A percentile compares a stretch with the other conserved stretches of the same genome.
phyloP scores from a whole-genome alignment of 2,329 filamentous ascomycete species.

The Cordyceps pruinosa region DNA sequence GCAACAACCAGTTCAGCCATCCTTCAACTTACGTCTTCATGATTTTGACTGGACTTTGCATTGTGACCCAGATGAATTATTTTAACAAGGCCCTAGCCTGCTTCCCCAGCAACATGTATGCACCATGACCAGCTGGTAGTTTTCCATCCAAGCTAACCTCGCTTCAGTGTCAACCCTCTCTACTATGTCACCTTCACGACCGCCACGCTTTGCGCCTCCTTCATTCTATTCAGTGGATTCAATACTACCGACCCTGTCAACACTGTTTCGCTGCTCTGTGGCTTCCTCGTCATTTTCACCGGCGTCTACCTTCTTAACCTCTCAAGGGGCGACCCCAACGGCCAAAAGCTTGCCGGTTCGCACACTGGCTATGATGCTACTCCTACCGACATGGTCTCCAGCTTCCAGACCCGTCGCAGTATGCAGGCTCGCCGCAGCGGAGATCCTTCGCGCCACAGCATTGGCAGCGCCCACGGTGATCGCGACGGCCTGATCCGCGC shows the following conservation, averaged over 20 bases:
- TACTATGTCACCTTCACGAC: slow-evolving; percentile 99
- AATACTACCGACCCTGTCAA: slow-evolving; percentile 90
- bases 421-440: slow-evolving; percentile 84
- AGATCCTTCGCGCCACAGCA: slow-evolving; percentile 55
- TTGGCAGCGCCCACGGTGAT: slow-evolving; percentile 59
- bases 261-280: slow-evolving; percentile 84
- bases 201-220: slow-evolving; percentile 86
- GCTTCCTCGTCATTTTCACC: slow-evolving; percentile 90
- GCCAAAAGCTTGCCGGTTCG: slow-evolving; percentile 57
- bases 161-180: slow-evolving; percentile 77
- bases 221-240: slow-evolving; percentile 93
- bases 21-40: slow-evolving; percentile 97
- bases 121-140: slow-evolving; percentile 19
- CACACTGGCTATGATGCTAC: slow-evolving; percentile 65
- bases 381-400: slow-evolving; percentile 85
- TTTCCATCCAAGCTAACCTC: slow-evolving; percentile 11
- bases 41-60: slow-evolving; percentile 88
- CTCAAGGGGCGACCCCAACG: slow-evolving; percentile 85
- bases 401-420: slow-evolving; percentile 80
- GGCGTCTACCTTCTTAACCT: slow-evolving; percentile 94
- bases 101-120: slow-evolving; percentile 95
- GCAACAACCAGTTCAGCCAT: slow-evolving; percentile 91
- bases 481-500: slow-evolving; percentile 78
- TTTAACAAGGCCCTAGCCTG: slow-evolving; percentile 98
- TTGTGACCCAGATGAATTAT: slow-evolving; percentile 99